A percentile compares a stretch with the other conserved stretches of the same genome.
Evolutionary conservation across 2,329 filamentous ascomycete genomes (phyloP).

Genomic region (Bipolaris oryzae): DNA sequence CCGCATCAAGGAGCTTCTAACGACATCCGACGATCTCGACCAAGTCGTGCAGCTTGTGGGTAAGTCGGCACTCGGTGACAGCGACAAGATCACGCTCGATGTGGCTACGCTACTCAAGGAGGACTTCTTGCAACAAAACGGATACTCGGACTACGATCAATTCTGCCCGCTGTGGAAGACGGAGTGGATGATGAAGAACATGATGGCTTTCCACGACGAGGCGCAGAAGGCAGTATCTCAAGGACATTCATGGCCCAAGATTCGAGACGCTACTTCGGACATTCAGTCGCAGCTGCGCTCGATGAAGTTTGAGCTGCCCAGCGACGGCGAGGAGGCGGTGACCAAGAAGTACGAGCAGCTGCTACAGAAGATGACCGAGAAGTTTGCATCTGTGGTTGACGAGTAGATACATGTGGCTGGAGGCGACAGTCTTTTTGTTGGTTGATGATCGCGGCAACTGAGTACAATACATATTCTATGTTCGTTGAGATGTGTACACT

Average conservation of each 20-base stretch:
- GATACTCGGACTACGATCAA: slow-evolving; percentile 98
- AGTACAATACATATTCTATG: too few species aligned
- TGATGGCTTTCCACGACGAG: slow-evolving; percentile 98
- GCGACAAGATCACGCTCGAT: slow-evolving; percentile 97
- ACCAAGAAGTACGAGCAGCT: slow-evolving; percentile 94
- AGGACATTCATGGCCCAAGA: slow-evolving; percentile 89
- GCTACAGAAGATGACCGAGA: slow-evolving; percentile 90
- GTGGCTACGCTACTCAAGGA: slow-evolving; percentile 93
- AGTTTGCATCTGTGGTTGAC: slow-evolving; percentile 94
- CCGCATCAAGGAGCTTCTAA: slow-evolving; percentile 89
- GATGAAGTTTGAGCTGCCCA: slow-evolving; percentile 96
- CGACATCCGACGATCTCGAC: slow-evolving; percentile 95
- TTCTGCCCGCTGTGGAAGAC: slow-evolving; percentile 99
- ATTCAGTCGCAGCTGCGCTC: slow-evolving; percentile 83
- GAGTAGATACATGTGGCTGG: slow-evolving; percentile 69
- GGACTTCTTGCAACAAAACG: slow-evolving; percentile 98
- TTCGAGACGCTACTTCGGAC: slow-evolving; percentile 86
- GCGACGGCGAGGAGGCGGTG: slow-evolving; percentile 79
- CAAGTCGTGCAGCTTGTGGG: slow-evolving; percentile 98
- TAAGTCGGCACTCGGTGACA: slow-evolving; percentile 93
- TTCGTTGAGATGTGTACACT: too few species aligned
- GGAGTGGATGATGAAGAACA: slow-evolving; percentile 99
- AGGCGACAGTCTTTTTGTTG: neutral
- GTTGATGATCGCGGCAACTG: too few species aligned
- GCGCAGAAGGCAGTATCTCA: slow-evolving; percentile 92